These are phyloP conservation scores for Allium fistulosum DNA, from an alignment of 106 monocot species.

Conservation along the genomic window DNA sequence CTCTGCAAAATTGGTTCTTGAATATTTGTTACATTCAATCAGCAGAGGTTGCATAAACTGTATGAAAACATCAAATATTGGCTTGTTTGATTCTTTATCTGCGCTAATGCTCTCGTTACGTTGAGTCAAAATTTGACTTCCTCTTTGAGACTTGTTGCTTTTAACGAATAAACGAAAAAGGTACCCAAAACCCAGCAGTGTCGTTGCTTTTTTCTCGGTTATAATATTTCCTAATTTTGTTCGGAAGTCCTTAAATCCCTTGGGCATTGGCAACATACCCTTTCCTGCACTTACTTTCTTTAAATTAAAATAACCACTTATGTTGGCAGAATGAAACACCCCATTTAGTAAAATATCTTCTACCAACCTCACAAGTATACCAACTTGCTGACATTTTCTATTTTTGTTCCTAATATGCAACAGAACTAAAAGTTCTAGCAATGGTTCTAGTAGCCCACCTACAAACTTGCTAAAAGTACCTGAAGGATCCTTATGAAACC, in stretches of 20 bases:
- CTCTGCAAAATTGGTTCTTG: slow-evolving; percentile 21
- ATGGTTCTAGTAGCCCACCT: slow-evolving; percentile 58
- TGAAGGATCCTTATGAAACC: slow-evolving; percentile 63
- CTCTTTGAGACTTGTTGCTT: slow-evolving; percentile 28
- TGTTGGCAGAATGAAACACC: slow-evolving; percentile 73
- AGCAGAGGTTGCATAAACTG: slow-evolving; percentile 77
- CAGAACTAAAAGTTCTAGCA: slow-evolving; percentile 57
- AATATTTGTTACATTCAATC: slow-evolving; percentile 39
- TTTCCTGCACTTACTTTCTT: slow-evolving; percentile 23
- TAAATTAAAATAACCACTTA: slow-evolving; percentile 55
- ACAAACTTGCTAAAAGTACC: slow-evolving; percentile 72
- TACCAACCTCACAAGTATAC: slow-evolving; percentile 30
- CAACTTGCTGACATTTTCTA: slow-evolving; percentile 10
- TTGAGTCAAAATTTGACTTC: slow-evolving; percentile 7
- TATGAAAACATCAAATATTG: slow-evolving; percentile 72
- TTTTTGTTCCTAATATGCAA: slow-evolving; percentile 23
- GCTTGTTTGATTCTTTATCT: slow-evolving; percentile 27
- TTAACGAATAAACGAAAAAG: slow-evolving; percentile 53
- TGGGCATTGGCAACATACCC: slow-evolving; percentile 15
- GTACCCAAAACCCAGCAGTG: slow-evolving; percentile 55
- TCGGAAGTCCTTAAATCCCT: slow-evolving; percentile 50
- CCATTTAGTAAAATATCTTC: slow-evolving; percentile 69
- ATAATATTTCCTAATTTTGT: slow-evolving; percentile 44
- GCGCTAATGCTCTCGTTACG: slow-evolving; percentile 21
- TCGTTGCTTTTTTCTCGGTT: slow-evolving; percentile 40